Conservation (phyloP, 805 yeast species). For the Gaillardinia entomophila region DNA sequence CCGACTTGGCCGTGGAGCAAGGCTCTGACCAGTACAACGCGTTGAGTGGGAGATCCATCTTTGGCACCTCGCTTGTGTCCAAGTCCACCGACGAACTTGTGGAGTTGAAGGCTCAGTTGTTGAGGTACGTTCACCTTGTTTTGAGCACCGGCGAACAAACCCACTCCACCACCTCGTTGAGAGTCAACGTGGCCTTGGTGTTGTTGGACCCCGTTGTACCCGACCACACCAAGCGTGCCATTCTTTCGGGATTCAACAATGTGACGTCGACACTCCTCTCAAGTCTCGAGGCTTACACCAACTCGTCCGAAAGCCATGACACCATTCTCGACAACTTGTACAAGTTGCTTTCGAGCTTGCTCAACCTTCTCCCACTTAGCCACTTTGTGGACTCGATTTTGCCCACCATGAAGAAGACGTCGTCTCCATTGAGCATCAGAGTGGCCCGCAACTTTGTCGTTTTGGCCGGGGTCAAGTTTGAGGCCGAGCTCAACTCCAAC, state of each 20-base stretch:
- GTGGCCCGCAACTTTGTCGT: slow-evolving; percentile 58
- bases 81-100: slow-evolving; percentile 44
- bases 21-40: slow-evolving; percentile 28
- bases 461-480: slow-evolving; percentile 64
- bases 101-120: slow-evolving; percentile 43
- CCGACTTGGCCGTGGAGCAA: slow-evolving; percentile 35
- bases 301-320: slow-evolving; percentile 10
- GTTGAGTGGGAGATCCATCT: slow-evolving; percentile 50
- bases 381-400: slow-evolving; percentile 61
- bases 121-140: slow-evolving; percentile 53
- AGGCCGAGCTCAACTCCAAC: slow-evolving; percentile 50
- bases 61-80: slow-evolving; percentile 55
- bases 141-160: slow-evolving; percentile 22
- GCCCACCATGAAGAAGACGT: slow-evolving; percentile 28
- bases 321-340: slow-evolving; percentile 41
- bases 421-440: slow-evolving; percentile 38
- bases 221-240: slow-evolving; percentile 17
- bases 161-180: slow-evolving; percentile 22
- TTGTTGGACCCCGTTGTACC: slow-evolving; percentile 39
- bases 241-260: slow-evolving; percentile 30
- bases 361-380: slow-evolving; percentile 70
- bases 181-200: slow-evolving; percentile 47
- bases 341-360: slow-evolving; percentile 52
- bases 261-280: slow-evolving; percentile 29
- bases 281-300: slow-evolving; percentile 31